Evolutionary conservation across 1,284 basidiomycete species (phyloP), one percentile per base, ranked within the genome.

Genomic region (Trametes versicolor): DNA sequence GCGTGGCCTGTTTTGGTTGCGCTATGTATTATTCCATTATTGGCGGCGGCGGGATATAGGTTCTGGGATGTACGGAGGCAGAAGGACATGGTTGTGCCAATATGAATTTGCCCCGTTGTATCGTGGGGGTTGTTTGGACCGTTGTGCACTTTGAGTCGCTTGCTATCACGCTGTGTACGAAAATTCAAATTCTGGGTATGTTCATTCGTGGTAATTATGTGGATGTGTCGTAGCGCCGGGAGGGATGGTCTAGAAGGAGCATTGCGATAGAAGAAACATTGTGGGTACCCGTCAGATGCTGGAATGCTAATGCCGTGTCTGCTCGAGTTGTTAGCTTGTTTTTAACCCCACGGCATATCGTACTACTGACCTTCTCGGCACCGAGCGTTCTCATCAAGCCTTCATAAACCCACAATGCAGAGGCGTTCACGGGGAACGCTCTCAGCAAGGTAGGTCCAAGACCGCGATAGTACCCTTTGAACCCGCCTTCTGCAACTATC

Each of bases 401-500:
- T 75, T 92, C 90, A 73, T 90, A 93, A 0, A 91, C 90, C 70
- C 90, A 89, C 23, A 90, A 81, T 0, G 90, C 90, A 62, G 85
- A 88, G 0, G 89, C 90, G 75, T 93, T 93, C 3, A 86, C 84
- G 2, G 90, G 91, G 74, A 92, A 90, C 23, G 91, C 89, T 56
- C 90, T 84, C 51, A 92, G 75, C 59, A 91, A 76, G 65, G 83
- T 85, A 10, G 89, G 89, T 6, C 81, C 81, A 49, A 89, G 72
- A 1, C 87, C 88, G 63, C 86, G 84, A 80, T 85, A 90, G 73
- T 89, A 91, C 7, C 89, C 90, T 64, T 80, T 70, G 17, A 80
- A 51, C 0, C 90, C 89, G 53, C 87, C 82, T 25, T 78, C 77
- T 19, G 75, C 63, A 68, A 83, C 82, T 48, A 90, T 88, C 36